Conservation (phyloP, 495 filamentous ascomycete genomes). For the Penicillium simplicissimum region DNA sequence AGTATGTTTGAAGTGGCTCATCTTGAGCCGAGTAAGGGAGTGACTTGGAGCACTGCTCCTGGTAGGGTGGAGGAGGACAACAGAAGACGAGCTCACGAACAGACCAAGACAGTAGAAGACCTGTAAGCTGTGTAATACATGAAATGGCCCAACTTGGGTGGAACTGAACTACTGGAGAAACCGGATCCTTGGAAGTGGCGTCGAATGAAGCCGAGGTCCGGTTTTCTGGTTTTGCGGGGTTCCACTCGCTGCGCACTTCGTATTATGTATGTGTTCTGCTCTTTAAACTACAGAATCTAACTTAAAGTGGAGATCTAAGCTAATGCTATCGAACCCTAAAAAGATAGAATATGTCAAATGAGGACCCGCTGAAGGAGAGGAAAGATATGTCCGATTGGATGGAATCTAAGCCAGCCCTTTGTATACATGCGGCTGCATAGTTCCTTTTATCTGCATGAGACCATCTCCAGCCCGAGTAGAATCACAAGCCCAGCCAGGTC, state of each 20-base stretch:
- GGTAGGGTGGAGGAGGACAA: neutral
- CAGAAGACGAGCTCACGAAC: neutral
- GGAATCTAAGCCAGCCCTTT: neutral
- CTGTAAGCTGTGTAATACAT: neutral
- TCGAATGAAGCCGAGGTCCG: conserved; percentile 26
- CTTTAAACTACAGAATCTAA: neutral
- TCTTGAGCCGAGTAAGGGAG: conserved; percentile 17
- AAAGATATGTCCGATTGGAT: neutral
- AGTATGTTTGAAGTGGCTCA: conserved; percentile 38
- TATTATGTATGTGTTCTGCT: neutral
- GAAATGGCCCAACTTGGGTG: neutral
- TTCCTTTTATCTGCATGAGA: neutral
- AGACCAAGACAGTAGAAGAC: neutral
- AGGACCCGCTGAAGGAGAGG: neutral
- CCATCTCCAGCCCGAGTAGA: too few species aligned
- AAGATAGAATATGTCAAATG: neutral
- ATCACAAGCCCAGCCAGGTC: neutral
- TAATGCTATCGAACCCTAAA: neutral
- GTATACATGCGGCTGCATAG: neutral
- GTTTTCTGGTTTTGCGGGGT: neutral
- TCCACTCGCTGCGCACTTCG: neutral
- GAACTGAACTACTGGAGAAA: conserved; percentile 11
- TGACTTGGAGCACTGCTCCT: neutral
- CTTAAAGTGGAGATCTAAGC: neutral
- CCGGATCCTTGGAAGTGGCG: conserved; percentile 22